Conservation (phyloP, 345 rosid genomes). For the Eucalyptus coolabah region DNA sequence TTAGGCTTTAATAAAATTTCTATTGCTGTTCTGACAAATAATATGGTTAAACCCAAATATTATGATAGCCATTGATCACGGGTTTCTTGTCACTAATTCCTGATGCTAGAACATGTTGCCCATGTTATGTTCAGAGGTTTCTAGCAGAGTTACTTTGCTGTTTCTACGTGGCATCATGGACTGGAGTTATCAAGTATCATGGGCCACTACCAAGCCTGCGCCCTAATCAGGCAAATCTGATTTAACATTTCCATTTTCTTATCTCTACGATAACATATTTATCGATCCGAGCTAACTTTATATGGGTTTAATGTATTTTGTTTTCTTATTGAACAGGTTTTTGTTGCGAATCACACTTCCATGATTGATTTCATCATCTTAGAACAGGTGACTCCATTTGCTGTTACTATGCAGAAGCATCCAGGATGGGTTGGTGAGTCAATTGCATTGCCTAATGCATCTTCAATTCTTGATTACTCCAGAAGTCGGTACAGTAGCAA, state of each 20-base stretch:
- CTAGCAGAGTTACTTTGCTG: slow-evolving; percentile 97
- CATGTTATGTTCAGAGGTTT: slow-evolving; percentile 34
- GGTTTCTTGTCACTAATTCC: neutral
- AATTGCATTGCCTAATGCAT: neutral
- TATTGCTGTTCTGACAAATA: neutral
- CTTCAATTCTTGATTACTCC: neutral
- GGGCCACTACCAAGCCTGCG: slow-evolving; percentile 96
- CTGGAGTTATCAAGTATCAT: slow-evolving; percentile 91
- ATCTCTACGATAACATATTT: neutral
- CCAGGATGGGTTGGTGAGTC: slow-evolving; percentile 99
- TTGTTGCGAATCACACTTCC: slow-evolving; percentile 96
- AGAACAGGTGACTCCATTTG: slow-evolving; percentile 98
- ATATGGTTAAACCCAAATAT: neutral
- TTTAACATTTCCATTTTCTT: neutral
- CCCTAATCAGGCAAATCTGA: slow-evolving; percentile 64
- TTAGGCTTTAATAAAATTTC: neutral
- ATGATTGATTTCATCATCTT: slow-evolving; percentile 95
- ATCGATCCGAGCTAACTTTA: neutral
- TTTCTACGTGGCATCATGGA: slow-evolving; percentile 98
- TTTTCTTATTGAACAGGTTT: slow-evolving; percentile 47
- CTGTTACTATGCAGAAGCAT: slow-evolving; percentile 99
- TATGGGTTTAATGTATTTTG: neutral
- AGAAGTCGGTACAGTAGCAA: neutral
- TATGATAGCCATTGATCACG: neutral
- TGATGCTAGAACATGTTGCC: neutral